These are phyloP conservation scores for Breynia disticha DNA, from an alignment of 441 rosid genomes.

Conservation along the genomic window DNA sequence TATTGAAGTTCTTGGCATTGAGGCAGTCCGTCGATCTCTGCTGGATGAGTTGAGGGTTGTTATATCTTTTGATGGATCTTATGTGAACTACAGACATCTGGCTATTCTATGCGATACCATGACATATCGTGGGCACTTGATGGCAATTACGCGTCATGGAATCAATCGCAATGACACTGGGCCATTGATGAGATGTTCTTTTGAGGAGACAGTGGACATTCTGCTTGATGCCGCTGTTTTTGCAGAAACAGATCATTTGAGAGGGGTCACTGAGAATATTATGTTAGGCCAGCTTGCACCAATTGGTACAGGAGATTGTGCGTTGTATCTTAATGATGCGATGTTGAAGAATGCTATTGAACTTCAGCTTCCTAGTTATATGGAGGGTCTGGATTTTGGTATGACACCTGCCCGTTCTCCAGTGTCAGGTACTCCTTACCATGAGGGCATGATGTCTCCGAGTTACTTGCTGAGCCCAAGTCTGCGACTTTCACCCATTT, in stretches of 20 bases:
- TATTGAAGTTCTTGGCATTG: conserved; percentile 93
- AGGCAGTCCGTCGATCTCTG: conserved; percentile 89
- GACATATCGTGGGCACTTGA: conserved; percentile 98
- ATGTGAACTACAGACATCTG: conserved; percentile 89
- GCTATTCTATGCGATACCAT: conserved; percentile 96
- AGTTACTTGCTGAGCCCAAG: conserved; percentile 71
- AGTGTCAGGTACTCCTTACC: conserved; percentile 78
- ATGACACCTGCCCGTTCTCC: conserved; percentile 89
- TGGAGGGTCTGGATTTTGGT: conserved; percentile 87
- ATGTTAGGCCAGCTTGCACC: conserved; percentile 98
- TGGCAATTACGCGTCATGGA: conserved; percentile 99
- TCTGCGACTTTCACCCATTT: conserved; percentile 66
- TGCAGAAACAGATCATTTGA: conserved; percentile 77
- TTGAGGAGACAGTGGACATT: conserved; percentile 98
- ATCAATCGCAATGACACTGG: conserved; percentile 96
- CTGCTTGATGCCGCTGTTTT: conserved; percentile 95
- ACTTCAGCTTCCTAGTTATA: conserved; percentile 94
- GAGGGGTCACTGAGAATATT: conserved; percentile 96
- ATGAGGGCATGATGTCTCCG: conserved; percentile 95
- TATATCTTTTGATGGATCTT: conserved; percentile 95
- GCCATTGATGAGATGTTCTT: conserved; percentile 97
- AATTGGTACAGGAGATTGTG: conserved; percentile 87
- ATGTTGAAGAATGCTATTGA: conserved; percentile 98
- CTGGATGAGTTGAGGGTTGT: conserved; percentile 93
- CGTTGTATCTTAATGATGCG: conserved; percentile 84